Evolutionary conservation across 225 moss, liverwort and hornwort genomes (phyloP).

Genomic region (Takakia lepidozioides): DNA sequence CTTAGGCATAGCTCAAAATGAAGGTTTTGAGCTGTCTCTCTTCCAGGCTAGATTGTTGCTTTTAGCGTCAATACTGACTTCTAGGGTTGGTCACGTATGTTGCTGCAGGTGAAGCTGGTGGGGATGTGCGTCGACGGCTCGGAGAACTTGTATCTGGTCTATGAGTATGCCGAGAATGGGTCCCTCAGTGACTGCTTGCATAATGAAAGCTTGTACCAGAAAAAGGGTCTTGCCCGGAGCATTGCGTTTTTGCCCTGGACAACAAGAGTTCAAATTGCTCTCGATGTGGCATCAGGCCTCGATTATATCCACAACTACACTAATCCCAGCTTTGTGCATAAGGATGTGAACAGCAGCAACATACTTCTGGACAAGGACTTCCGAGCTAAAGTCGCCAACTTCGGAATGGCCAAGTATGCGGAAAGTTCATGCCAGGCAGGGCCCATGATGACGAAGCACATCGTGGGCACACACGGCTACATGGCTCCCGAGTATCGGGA

Average conservation of each 20-base stretch:
- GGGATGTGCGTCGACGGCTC: slow-evolving; percentile 50
- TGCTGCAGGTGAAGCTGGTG: slow-evolving; percentile 44
- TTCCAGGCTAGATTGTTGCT: too few relatives aligned
- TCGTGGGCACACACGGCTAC: slow-evolving; percentile 76
- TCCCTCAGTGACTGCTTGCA: slow-evolving; percentile 75
- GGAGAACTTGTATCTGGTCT: slow-evolving; percentile 62
- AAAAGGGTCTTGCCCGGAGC: slow-evolving; percentile 31
- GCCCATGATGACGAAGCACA: slow-evolving; percentile 54
- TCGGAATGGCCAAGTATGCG: slow-evolving; percentile 63
- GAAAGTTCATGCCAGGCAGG: slow-evolving; percentile 11
- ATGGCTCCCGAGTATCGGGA: slow-evolving; percentile 84
- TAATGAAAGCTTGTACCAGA: slow-evolving; percentile 20
- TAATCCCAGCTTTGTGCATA: slow-evolving; percentile 67
- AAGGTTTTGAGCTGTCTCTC: too few relatives aligned
- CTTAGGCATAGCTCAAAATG: too few relatives aligned
- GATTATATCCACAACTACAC: slow-evolving; percentile 86
- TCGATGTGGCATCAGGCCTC: slow-evolving; percentile 65
- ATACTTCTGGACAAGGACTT: slow-evolving; percentile 60
- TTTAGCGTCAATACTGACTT: too few relatives aligned
- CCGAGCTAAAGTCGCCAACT: slow-evolving; percentile 74
- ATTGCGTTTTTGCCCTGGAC: slow-evolving; percentile 56
- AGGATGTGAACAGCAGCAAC: slow-evolving; percentile 77
- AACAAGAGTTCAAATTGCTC: slow-evolving; percentile 54
- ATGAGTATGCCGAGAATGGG: slow-evolving; percentile 79
- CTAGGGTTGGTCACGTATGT: background rate